Evolutionary conservation across 108 stramenopile genomes (phyloP), one percentile per base, ranked within the genome.

Genomic region (Stephanodiscus minutulus): DNA sequence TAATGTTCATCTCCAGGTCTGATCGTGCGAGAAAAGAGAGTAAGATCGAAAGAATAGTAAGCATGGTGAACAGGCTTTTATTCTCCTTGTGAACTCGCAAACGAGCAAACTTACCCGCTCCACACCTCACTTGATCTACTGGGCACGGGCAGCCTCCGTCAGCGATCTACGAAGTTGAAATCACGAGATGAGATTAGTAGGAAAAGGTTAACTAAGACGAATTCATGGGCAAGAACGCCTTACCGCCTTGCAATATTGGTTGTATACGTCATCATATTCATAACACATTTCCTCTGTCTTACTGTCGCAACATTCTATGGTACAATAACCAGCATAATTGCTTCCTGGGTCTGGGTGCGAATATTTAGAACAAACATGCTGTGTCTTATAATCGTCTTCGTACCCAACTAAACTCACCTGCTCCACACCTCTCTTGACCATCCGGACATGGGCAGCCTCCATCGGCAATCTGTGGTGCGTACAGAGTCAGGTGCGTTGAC

Each of bases 111-210:
- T 44, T 44, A 44, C 43, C 43, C 1, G 43, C 15, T 13, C 15
- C 43, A 35, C 59, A 61, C 36, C 12, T 27, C 17, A 31, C 18
- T 31, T 61, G 17, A 18, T 18, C 59, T 29, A 1, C 29, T 11
- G 59, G 33, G 59, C 59, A 61, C 33, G 59, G 59, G 31, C 59
- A 61, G 25, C 59, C 59, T 11, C 36, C 59, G n/a, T 29, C 29
- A 35, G 5, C 9, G 6, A 36, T 61, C 11, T 33, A 33, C 5
- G 31, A 33, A 4, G 2, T 33, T 33, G 31, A 33, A 33, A 33
- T 33, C 31, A 33, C 31, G 31, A 33, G 5, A n/a, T n/a, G n/a
- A n/a, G n/a, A n/a, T n/a, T n/a, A n/a, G n/a, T n/a, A n/a, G n/a
- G n/a, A n/a, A n/a, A n/a, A n/a, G n/a, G n/a, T n/a, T n/a, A n/a